Base-by-base conservation (phyloP, 495 filamentous ascomycete species). In the Aspergillus sparsus region DNA sequence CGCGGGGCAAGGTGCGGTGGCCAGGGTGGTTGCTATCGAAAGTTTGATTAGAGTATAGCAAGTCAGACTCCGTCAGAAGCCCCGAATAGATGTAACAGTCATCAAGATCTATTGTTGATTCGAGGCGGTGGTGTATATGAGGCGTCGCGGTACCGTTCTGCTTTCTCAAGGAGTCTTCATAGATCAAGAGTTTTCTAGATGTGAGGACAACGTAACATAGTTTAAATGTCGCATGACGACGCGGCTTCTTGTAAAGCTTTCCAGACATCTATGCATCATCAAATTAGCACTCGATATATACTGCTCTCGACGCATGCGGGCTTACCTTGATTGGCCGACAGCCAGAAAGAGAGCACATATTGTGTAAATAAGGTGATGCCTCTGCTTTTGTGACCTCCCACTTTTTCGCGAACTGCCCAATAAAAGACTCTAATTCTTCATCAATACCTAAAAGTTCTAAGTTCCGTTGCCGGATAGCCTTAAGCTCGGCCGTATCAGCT, bases 41-140 rank as follows among this genome's bases (percentile, higher is more conserved):
- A 2, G 87, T 89, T 55, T 83, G 81, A 52, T 89, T 88, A 49
- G 83, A 77, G 63, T 90, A 89, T 2, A 91, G 72, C 21, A 90
- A 72, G 53, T 91, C 88, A 13, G 77, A 78, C 60, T 88, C 86
- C 1, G 87, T 87, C 15, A 88, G 64, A 1, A 90, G 72, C 1
- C 88, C 88, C 11, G 82, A 85, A 69, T 91, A 91, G 55, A 91
- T 80, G 66, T 90, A 91, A 70, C 87, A 90, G 56, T 89, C 84
- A 27, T 76, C 78, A 3, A 91, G 80, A 51, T 87, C 81, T 49
- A 90, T 76, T 1, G 77, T 75, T 9, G 80, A 69, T 55, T 87
- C 78, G 8, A 82, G 79, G 62, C 85, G 83, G 47, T 89, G 82
- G 62, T 90, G 87, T 47, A 87, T 83, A 61, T 87, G 82, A 21